phyloP scores from a whole-genome alignment of 2,329 filamentous ascomycete genomes.

The Verticillium isaacii region DNA sequence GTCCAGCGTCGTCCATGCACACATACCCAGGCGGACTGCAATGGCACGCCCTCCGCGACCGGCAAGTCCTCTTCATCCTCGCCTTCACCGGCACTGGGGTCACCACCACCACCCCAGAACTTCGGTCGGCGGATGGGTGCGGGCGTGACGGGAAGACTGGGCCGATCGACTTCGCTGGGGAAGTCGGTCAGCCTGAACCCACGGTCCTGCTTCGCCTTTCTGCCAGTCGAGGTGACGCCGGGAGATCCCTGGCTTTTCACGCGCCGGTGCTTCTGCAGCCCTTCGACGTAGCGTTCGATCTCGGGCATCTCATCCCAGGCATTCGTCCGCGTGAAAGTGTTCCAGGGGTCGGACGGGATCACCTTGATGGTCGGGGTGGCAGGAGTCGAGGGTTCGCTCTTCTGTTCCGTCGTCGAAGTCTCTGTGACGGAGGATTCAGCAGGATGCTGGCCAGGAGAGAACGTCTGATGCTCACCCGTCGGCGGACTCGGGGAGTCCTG shows the following conservation, averaged over 20 bases:
- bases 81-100: conserved; percentile 36
- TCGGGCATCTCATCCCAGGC: conserved; percentile 91
- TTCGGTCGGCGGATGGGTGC: conserved; percentile 67
- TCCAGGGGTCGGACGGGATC: conserved; percentile 59
- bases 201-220: conserved; percentile 19
- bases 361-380: conserved; percentile 42
- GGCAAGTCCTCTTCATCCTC: conserved; percentile 59
- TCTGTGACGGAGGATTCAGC: conserved; percentile 30
- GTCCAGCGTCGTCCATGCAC: conserved; percentile 47
- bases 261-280: conserved; percentile 58
- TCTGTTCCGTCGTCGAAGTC: conserved; percentile 20
- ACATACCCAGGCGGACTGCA: conserved; percentile 94
- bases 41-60: conserved; percentile 74
- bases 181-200: conserved; percentile 79
- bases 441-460: conserved; percentile 13
- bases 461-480: conserved; percentile 18
- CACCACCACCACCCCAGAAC: conserved; percentile 56
- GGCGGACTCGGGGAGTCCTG: conserved; percentile 20
- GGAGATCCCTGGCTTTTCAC: conserved; percentile 22
- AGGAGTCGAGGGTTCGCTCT: conserved; percentile 41
- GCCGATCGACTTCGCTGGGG: conserved; percentile 74
- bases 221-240: conserved; percentile 17
- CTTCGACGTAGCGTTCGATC: conserved; percentile 82
- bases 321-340: conserved; percentile 70
- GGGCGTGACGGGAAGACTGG: conserved; percentile 86